Percentiles rank a stretch among this genome's conserved stretches.
Conservation (phyloP, 306 rosid genomes). For the Cucurbita argyrosperma region DNA sequence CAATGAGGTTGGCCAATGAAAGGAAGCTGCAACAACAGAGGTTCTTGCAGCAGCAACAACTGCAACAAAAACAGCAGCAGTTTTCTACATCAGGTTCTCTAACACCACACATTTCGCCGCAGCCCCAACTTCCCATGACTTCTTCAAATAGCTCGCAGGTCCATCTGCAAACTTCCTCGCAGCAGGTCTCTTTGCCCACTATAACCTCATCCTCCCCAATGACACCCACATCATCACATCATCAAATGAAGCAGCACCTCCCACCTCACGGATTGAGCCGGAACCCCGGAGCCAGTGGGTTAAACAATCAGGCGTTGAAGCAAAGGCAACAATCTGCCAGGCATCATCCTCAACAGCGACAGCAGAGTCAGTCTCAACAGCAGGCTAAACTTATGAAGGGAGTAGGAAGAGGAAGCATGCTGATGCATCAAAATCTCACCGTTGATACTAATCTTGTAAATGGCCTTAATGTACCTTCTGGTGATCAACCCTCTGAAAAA, state of each 20-base stretch:
- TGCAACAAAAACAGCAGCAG: slow-evolving; percentile 50
- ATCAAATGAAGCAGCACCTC: slow-evolving; percentile 75
- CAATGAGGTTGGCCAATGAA: slow-evolving; percentile 57
- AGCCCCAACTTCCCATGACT: slow-evolving; percentile 56
- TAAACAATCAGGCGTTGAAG: slow-evolving; percentile 57
- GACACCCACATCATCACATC: slow-evolving; percentile 60
- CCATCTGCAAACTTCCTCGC: slow-evolving; percentile 57
- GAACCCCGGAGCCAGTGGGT: slow-evolving; percentile 49
- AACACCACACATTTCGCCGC: slow-evolving; percentile 51
- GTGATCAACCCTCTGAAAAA: slow-evolving; percentile 74
- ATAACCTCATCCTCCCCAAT: slow-evolving; percentile 52
- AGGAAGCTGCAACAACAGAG: slow-evolving; percentile 57
- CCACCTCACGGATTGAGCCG: slow-evolving; percentile 66
- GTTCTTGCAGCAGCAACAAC: slow-evolving; percentile 40
- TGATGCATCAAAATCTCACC: slow-evolving; percentile 50
- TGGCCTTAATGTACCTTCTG: slow-evolving; percentile 59
- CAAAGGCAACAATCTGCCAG: slow-evolving; percentile 73
- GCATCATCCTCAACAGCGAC: slow-evolving; percentile 86
- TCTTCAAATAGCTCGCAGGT: slow-evolving; percentile 60
- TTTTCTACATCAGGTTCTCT: slow-evolving; percentile 53
- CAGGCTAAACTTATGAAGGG: slow-evolving; percentile 71
- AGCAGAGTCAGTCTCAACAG: slow-evolving; percentile 59
- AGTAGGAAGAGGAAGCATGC: slow-evolving; percentile 57
- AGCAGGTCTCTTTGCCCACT: slow-evolving; percentile 44
- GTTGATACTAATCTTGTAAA: slow-evolving; percentile 62